A percentile compares a stretch with the other conserved stretches of the same genome.
phyloP scores from a whole-genome alignment of 768 basidiomycete species.

The Collybia mongolica region DNA sequence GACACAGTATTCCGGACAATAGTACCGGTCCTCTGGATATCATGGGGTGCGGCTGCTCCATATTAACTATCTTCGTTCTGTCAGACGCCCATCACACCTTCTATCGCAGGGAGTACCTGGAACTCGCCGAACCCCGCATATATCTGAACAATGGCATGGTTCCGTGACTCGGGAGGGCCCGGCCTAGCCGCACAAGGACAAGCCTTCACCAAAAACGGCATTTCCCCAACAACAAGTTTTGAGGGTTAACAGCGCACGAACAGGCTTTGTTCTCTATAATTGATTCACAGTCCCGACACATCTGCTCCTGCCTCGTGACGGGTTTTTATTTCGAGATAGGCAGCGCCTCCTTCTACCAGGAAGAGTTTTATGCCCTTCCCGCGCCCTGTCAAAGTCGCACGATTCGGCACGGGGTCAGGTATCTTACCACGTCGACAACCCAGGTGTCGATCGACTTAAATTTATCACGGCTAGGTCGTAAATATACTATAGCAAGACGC shows the following conservation, averaged over 20 bases:
- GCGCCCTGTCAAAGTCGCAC: no score
- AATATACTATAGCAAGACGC: no score
- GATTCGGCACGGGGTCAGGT: no score
- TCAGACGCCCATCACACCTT: conserved; percentile 10
- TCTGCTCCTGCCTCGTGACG: no score
- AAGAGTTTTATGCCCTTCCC: no score
- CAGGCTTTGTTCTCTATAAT: no score
- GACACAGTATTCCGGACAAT: not conserved
- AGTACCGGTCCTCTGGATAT: conserved; percentile 3
- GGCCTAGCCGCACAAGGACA: conserved; percentile 5
- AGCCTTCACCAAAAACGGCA: conserved; percentile 1
- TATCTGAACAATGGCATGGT: conserved; percentile 1
- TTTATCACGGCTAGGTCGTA: no score
- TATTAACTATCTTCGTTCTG: conserved; percentile 5
- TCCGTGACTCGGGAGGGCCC: conserved; percentile 8
- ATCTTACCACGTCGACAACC: no score
- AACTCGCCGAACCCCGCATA: conserved; percentile 9
- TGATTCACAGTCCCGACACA: no score
- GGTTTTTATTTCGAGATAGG: no score
- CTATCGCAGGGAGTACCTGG: conserved; percentile 1
- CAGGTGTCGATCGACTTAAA: no score
- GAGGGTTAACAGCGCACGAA: not conserved
- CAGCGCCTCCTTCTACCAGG: no score
- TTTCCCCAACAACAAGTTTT: conserved; percentile 2
- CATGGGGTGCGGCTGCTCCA: conserved; percentile 10